Evolutionary conservation across 495 filamentous ascomycete genomes (phyloP).

Genomic region (Aspergillus bertholletiae): DNA sequence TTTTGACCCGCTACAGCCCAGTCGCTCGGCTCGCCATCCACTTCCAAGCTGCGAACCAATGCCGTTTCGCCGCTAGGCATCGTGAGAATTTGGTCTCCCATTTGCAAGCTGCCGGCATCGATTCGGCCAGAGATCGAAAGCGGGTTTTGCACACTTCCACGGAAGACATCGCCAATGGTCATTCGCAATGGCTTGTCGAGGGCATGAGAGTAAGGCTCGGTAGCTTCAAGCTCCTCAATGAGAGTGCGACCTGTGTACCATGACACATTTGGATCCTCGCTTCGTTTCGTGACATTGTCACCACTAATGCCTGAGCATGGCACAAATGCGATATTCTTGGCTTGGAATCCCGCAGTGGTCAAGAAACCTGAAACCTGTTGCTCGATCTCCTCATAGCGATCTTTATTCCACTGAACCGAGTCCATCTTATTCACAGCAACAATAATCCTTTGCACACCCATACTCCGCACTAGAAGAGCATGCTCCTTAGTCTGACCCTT

Average conservation of each 20-base stretch:
- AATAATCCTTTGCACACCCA: constrained; percentile 84
- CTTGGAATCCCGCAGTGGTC: constrained; percentile 71
- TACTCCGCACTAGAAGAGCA: constrained; percentile 81
- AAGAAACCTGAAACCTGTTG: constrained; percentile 82
- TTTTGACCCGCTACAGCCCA: constrained; percentile 98
- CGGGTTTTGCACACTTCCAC: constrained; percentile 68
- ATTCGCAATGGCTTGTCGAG: constrained; percentile 79
- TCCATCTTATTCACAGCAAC: constrained; percentile 97
- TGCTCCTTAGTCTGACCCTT: constrained; percentile 96
- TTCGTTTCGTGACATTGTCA: constrained; percentile 71
- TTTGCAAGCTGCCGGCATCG: constrained; percentile 77
- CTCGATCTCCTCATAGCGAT: constrained; percentile 78
- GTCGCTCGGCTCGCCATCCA: constrained; percentile 66
- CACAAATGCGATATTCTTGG: constrained; percentile 77
- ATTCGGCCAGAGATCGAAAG: constrained; percentile 83
- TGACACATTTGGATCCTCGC: constrained; percentile 49
- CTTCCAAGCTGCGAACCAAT: constrained; percentile 70
- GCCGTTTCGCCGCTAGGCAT: constrained; percentile 80
- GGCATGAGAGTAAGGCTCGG: constrained; percentile 65
- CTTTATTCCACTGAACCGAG: constrained; percentile 71
- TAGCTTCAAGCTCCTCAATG: constrained; percentile 77
- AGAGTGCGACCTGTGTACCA: constrained; percentile 85
- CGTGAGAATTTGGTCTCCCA: constrained; percentile 73
- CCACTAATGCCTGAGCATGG: constrained; percentile 87
- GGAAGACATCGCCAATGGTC: constrained; percentile 80